Percentiles rank a stretch among this genome's conserved stretches.
Conservation (phyloP, 192 early-diverging fungal genomes). For the Backusella westeae region DNA sequence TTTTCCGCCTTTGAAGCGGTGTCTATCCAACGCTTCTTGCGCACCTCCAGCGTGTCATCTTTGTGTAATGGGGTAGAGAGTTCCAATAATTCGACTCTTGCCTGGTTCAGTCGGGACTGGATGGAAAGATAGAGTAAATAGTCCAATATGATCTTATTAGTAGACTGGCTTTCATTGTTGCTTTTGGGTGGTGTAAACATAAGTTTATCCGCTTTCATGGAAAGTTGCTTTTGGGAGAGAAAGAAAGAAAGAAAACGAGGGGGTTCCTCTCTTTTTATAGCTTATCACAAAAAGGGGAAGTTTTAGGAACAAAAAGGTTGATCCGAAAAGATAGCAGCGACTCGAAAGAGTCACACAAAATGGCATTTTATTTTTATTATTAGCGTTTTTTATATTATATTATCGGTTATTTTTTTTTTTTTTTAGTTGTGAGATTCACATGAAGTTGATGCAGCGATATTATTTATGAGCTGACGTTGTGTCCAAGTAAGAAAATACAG, state of each 20-base stretch:
- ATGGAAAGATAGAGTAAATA: constrained; percentile 54
- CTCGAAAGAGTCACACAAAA: background rate
- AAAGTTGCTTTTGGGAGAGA: background rate
- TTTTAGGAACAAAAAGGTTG: background rate
- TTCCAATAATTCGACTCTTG: constrained; percentile 41
- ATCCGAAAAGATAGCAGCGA: background rate
- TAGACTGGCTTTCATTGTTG: constrained; percentile 31
- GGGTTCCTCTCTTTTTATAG: no score
- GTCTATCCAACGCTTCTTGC: constrained; percentile 36
- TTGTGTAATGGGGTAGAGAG: constrained; percentile 31
- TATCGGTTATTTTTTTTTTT: background rate
- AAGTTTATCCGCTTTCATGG: constrained; percentile 7
- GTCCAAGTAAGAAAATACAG: background rate
- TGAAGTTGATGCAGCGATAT: background rate
- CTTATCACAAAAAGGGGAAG: background rate
- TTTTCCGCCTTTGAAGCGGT: constrained; percentile 41
- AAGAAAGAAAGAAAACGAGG: background rate
- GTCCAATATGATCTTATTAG: constrained; percentile 54
- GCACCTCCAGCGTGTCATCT: constrained; percentile 36
- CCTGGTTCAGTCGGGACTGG: constrained; percentile 51
- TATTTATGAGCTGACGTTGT: background rate
- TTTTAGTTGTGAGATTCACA: background rate
- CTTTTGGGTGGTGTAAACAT: constrained; percentile 15
- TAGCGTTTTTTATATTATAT: no score
- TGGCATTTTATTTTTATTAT: background rate